Percentiles rank a stretch among this genome's conserved stretches.
Conservation (phyloP, 2,329 filamentous ascomycete genomes). For the Penicillium aurantiogriseum region DNA sequence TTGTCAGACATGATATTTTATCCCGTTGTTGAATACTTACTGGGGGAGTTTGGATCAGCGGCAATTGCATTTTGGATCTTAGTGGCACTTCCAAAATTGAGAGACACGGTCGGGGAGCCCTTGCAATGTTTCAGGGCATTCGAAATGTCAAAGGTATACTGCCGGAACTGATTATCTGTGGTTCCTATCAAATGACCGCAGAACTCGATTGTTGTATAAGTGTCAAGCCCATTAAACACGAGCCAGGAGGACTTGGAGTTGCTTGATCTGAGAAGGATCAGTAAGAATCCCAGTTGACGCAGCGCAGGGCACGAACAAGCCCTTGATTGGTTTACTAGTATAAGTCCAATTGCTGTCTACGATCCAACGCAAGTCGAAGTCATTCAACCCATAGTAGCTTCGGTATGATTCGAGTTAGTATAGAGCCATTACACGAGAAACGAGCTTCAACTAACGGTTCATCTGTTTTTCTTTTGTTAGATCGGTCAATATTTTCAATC, state of each 20-base stretch:
- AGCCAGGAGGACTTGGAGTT: constrained; percentile 51
- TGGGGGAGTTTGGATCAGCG: constrained; percentile 48
- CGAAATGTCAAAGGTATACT: constrained; percentile 60
- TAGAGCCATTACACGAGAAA: constrained; percentile 2
- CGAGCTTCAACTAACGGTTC: constrained; percentile 32
- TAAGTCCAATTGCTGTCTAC: constrained; percentile 62
- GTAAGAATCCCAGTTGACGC: background rate
- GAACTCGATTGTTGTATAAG: constrained; percentile 57
- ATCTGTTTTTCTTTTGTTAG: constrained; percentile 21
- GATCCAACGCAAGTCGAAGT: constrained; percentile 61
- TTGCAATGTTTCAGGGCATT: constrained; percentile 46
- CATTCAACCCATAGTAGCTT: constrained; percentile 56
- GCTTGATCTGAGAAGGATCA: constrained; percentile 20
- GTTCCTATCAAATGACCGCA: constrained; percentile 55
- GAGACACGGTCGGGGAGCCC: constrained; percentile 40
- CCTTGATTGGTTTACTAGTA: constrained; percentile 47
- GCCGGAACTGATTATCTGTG: constrained; percentile 63
- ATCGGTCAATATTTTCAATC: background rate
- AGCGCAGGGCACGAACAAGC: constrained; percentile 35
- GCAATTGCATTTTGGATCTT: constrained; percentile 55
- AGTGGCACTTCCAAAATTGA: constrained; percentile 60
- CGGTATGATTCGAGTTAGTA: background rate
- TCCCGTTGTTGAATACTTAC: constrained; percentile 22
- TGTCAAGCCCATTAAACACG: constrained; percentile 63
- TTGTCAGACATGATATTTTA: background rate